Base-by-base conservation (phyloP, 768 basidiomycete genomes). In the Trichaptum fuscoviolaceum region DNA sequence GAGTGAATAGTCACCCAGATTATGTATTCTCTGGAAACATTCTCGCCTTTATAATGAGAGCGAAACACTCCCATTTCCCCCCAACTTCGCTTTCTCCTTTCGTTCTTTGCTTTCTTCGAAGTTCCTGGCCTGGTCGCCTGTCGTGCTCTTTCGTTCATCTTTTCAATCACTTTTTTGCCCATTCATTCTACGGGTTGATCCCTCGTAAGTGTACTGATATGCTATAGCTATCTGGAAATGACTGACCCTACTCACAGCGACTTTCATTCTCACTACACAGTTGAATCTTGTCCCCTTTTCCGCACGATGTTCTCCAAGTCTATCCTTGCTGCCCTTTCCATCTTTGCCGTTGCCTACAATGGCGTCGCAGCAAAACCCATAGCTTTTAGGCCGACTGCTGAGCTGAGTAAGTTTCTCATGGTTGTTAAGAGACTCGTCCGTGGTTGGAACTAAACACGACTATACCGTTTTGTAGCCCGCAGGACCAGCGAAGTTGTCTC, bases 371-470 rank as follows among this genome's bases (percentile, higher is more conserved):
- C 59, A 25, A 18, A 15, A 12, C 59, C 59, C 59, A 24, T 61
- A 4, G 25, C 30, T 61, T 3, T 17, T 18, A 61, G 25, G 25
- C 42, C 42, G 15, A 12, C 42, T 52, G 42, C 42, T 52, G 42
- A 52, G 15, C 42, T 52, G 42, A 52, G 42, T 52, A 69, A 34
- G n/a, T 63, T 58, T 65, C 7, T 30, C 1, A 42, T 63, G 67
- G 24, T 26, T 64, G 42, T 64, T 67, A 58, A 70, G 71, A 77
- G 76, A 76, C 76, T 76, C 67, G 71, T 71, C 72, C 25, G 74
- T 74, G 71, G 30, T 63, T 69, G 73, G 73, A 52, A 15, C 15
- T 23, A 30, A 78, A 79, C 78, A 76, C 79, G 77, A 77, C 73
- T 67, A 68, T 75, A 3, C 8, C 24, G 8, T 30, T 30, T 61